phyloP scores from a whole-genome alignment of 805 yeast genomes.

The Lipomyces spencermartinsiae region DNA sequence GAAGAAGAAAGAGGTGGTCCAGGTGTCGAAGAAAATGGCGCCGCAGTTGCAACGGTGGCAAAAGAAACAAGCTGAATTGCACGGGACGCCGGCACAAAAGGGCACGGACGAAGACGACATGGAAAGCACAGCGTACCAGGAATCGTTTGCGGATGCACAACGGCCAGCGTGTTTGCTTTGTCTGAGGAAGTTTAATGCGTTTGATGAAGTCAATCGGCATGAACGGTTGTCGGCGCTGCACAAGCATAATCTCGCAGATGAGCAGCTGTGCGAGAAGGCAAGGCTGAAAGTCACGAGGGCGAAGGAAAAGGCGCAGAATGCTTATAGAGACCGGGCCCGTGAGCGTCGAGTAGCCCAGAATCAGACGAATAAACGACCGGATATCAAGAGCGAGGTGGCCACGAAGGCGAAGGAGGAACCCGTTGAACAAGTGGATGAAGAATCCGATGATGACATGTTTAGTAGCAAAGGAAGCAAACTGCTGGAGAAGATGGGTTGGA shows the following conservation, averaged over 20 bases:
- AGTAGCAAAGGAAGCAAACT: conserved; percentile 64
- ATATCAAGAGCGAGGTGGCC: background rate
- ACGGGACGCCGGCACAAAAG: conserved; percentile 10
- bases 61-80: conserved; percentile 34
- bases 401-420: background rate
- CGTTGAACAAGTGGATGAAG: conserved; percentile 20
- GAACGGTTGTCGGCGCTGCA: conserved; percentile 35
- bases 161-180: conserved; percentile 34
- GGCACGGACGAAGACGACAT: background rate
- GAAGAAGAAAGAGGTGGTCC: conserved; percentile 10
- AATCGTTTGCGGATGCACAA: conserved; percentile 32
- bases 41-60: conserved; percentile 38
- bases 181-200: conserved; percentile 30
- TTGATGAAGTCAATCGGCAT: conserved; percentile 32
- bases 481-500: conserved; percentile 88
- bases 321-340: conserved; percentile 34
- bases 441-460: conserved; percentile 21
- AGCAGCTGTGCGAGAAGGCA: conserved; percentile 16
- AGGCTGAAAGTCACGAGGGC: conserved; percentile 10
- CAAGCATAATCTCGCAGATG: conserved; percentile 12
- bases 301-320: conserved; percentile 6
- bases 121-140: conserved; percentile 15
- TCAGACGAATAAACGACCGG: conserved; percentile 1
- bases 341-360: conserved; percentile 33
- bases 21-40: conserved; percentile 23